Evolutionary conservation across 768 basidiomycete species (phyloP), one percentile per base, ranked within the genome.

Genomic region (Leucogyrophana mollusca): DNA sequence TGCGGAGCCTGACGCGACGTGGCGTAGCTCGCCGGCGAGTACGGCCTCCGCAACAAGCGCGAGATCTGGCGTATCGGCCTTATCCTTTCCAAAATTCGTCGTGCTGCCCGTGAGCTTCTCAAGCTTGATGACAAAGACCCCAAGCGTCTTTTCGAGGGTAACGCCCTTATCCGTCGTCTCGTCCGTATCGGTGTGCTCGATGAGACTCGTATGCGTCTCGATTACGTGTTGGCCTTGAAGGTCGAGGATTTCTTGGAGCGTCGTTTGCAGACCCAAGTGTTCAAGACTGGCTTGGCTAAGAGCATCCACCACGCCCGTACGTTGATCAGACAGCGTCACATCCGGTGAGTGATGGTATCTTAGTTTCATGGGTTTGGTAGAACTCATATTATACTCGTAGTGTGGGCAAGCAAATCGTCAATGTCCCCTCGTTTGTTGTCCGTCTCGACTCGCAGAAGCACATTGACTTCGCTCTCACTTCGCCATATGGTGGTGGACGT

Each of bases 161-260:
- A 96, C 72, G 93, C 93, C 62, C 82, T 95, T 64, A 95, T 96
- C 69, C 79, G 83, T 56, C 89, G 95, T 70, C 89, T 99, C 58
- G 95, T 99, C 48, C 94, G 96, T 62, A 97, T 99, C 62, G 96
- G 96, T 80, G 96, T 99, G 78, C 88, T 99, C 71, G 96, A 98
- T 69, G 96, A 99, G 79, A 73, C 82, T 55, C 88, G 94, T 71
- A 98, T 99, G 96, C 85, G 95, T 72, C 90, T 99, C 73, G 96
- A 99, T 88, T 99, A 99, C 86, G 96, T 98, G 78, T 78, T 99
- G 71, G 96, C 95, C 44, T 78, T 98, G 60, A 98, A 97, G 79
- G 85, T 97, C 60, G 96, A 99, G 72, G 96, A 99, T 74, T 99
- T 99, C 87, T 88, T 99, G 87, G 96, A 99, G 80, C 82, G 96